Base-by-base conservation (phyloP, 352 stramenopile species). In the Pythium grandisporangium region DNA sequence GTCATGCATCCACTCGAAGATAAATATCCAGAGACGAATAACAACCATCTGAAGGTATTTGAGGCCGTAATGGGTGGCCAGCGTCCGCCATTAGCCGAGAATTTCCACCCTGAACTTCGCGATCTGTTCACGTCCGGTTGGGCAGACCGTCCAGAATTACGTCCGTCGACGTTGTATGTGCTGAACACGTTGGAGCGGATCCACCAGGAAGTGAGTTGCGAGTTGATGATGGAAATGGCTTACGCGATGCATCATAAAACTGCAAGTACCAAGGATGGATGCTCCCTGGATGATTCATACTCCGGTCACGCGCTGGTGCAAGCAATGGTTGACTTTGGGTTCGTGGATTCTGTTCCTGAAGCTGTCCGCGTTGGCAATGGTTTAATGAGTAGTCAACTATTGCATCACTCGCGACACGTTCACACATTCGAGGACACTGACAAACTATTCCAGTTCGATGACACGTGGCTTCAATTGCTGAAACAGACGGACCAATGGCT, bases 1-100 rank as follows among this genome's bases (percentile, higher is more conserved):
- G 73, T 85, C 23, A 24, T 70, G 10, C 55, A 80, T 24, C 72
- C 72, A 22, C 51, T 60, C 10, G 51, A 64, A 1, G 65, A 76
- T 30, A 83, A 83, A 45, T 85, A 77, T 30, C 62, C 73, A 7
- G 47, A 63, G 24, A 55, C 66, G 32, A 82, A 62, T 16, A 45
- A 55, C 37, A 85, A 80, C 48, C 69, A 83, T 41, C 61, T 86
- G 23, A 67, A 74, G 40, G 59, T 90, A 22, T 90, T 84, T 49
- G 66, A 86, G 40, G 63, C 48, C 32, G 76, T 90, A 19, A 51
- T 90, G 5, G 55, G 52, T 14, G 73, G 76, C 14, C 50, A 76
- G 49, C 66, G 76, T 11, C 77, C 77, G 10, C 42, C 54, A 4
- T 58, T 88, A 17, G 57, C 54, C 29, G 36, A 57, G 2, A 40